Percentiles rank a stretch among this genome's conserved stretches.
Evolutionary conservation across 768 basidiomycete genomes (phyloP).

Genomic region (Podaxis sp.): DNA sequence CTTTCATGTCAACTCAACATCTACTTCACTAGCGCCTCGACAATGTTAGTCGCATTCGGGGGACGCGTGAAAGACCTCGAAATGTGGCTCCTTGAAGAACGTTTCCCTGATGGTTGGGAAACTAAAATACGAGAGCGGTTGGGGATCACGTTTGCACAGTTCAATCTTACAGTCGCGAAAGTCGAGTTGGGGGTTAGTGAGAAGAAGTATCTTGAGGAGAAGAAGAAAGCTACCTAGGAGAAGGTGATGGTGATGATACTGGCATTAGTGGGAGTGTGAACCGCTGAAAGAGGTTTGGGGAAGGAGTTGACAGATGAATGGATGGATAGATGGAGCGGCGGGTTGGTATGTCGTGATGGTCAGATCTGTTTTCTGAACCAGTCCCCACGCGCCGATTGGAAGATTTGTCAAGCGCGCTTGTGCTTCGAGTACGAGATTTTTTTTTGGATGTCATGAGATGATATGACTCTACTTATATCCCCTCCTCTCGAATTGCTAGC

Average conservation of each 20-base stretch:
- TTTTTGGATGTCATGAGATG: no score
- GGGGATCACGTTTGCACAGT: constrained; percentile 53
- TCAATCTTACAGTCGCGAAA: constrained; percentile 43
- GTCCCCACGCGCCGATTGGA: no score
- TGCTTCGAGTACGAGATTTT: no score
- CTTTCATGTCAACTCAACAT: neutral
- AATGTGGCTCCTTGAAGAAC: constrained; percentile 56
- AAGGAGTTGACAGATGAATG: no score
- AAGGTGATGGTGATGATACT: neutral
- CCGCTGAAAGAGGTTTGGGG: no score
- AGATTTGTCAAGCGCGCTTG: no score
- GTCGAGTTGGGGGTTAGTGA: constrained; percentile 35
- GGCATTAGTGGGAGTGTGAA: neutral
- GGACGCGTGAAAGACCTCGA: constrained; percentile 52
- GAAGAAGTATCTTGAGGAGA: constrained; percentile 24
- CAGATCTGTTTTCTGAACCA: no score
- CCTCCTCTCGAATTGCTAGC: no score
- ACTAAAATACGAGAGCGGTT: constrained; percentile 43
- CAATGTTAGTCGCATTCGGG: constrained; percentile 51
- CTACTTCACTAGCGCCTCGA: constrained; percentile 47
- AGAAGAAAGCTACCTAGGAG: neutral
- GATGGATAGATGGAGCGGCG: no score
- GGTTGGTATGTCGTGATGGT: no score
- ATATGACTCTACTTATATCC: no score
- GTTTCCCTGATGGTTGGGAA: constrained; percentile 67